A percentile compares a stretch with the other conserved stretches of the same genome.
These are phyloP conservation scores for Mucuna pruriens DNA, from an alignment of 306 rosid species.

Conservation along the genomic window DNA sequence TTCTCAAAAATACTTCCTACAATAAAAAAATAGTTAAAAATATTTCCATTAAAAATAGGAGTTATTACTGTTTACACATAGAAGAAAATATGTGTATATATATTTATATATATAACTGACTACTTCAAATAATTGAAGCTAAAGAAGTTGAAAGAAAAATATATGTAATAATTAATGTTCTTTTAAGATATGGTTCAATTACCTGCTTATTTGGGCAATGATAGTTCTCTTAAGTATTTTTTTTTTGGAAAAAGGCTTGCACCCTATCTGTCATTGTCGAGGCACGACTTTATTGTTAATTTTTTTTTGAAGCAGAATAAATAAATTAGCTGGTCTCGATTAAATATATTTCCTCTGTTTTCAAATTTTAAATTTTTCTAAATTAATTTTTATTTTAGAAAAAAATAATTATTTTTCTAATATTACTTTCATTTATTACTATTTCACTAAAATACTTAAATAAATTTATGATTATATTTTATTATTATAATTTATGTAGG, in stretches of 20 bases:
- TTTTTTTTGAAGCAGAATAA: background rate
- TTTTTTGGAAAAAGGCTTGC: background rate
- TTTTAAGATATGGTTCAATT: background rate
- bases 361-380: too few species aligned
- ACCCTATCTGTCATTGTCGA: constrained; percentile 19
- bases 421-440: background rate
- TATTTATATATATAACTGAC: too few species aligned
- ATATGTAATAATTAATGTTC: background rate
- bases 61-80: too few species aligned
- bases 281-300: background rate
- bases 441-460: background rate
- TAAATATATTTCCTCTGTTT: background rate
- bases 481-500: background rate
- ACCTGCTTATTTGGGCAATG: background rate
- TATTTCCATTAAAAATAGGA: too few species aligned
- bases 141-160: background rate
- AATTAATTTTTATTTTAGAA: too few species aligned
- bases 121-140: background rate
- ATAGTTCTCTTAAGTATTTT: background rate
- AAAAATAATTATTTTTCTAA: background rate
- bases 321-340: background rate
- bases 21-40: too few species aligned
- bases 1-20: too few species aligned
- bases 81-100: too few species aligned
- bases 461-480: too few species aligned